Conservation (phyloP, 129 eudicot genomes). For the Helianthus tuberosus region DNA sequence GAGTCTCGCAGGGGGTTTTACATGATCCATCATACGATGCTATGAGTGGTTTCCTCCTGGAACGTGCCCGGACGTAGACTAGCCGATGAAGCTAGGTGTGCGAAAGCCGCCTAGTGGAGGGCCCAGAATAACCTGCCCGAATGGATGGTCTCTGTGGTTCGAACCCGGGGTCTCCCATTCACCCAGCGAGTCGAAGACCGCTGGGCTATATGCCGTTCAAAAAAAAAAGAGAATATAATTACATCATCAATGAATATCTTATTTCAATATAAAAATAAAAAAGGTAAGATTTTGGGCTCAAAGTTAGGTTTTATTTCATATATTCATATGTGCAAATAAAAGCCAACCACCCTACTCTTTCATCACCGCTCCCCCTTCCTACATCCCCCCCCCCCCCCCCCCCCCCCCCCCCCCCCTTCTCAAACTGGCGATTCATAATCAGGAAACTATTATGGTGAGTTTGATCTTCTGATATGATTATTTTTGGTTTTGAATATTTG, state of each 20-base stretch:
- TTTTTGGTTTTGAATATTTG: not conserved
- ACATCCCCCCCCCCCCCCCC: constrained; percentile 26
- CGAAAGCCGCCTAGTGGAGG: too few species aligned
- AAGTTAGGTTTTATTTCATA: constrained; percentile 8
- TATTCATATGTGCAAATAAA: constrained; percentile 51
- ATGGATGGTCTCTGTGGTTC: too few species aligned
- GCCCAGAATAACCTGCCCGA: too few species aligned
- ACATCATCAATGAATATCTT: not conserved
- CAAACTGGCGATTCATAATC: constrained; percentile 78
- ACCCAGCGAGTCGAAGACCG: too few species aligned
- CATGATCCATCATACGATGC: too few species aligned
- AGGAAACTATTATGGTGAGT: constrained; percentile 68
- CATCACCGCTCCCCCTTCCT: constrained; percentile 39
- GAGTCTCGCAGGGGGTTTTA: too few species aligned
- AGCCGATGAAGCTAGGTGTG: too few species aligned
- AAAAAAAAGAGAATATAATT: too few species aligned
- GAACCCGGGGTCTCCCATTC: too few species aligned
- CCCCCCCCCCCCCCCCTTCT: constrained; percentile 29
- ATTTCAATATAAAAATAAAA: not conserved
- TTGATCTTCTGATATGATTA: not conserved
- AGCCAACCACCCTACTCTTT: constrained; percentile 47
- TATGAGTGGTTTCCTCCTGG: too few species aligned
- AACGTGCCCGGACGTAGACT: too few species aligned
- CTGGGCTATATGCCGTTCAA: too few species aligned
- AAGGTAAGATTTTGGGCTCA: not conserved